Conservation (phyloP, 106 monocot species). For the Xerophyta viscosa region DNA sequence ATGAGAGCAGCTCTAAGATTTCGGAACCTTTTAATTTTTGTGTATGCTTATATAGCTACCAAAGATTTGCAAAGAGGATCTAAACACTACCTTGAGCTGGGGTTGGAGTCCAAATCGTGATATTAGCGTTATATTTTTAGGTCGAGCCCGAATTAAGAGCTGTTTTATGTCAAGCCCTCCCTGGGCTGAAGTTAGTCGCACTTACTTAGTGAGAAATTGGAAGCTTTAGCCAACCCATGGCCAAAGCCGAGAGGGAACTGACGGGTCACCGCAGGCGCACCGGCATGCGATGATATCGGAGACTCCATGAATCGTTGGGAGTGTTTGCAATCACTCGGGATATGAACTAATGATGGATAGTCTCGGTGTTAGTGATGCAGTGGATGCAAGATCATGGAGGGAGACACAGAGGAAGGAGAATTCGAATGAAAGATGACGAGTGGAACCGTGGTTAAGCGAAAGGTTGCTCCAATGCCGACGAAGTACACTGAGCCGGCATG, state of each 20-base stretch:
- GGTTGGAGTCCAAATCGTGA: slow-evolving; percentile 1
- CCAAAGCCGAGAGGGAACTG: slow-evolving; percentile 5
- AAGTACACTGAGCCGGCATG: slow-evolving; percentile 42
- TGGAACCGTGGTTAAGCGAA: slow-evolving; percentile 73
- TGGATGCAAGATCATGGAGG: slow-evolving; percentile 8
- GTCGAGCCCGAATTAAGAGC: not conserved
- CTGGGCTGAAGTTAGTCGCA: slow-evolving; percentile 3
- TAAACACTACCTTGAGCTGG: slow-evolving; percentile 3
- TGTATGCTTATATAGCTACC: not conserved
- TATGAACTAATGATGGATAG: not conserved
- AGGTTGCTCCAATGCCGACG: slow-evolving; percentile 47
- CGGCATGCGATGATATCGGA: slow-evolving; percentile 3
- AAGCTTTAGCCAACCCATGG: slow-evolving; percentile 26
- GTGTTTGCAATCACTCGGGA: not conserved
- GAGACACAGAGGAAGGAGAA: slow-evolving; percentile 8
- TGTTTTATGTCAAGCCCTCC: slow-evolving; percentile 3
- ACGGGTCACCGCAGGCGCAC: slow-evolving; percentile 9
- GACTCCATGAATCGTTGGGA: not conserved
- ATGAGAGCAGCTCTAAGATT: not conserved
- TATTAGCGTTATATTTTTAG: slow-evolving; percentile 8
- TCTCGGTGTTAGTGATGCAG: slow-evolving; percentile 1
- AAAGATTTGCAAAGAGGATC: not conserved
- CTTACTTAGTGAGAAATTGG: slow-evolving; percentile 3
- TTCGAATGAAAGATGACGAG: slow-evolving; percentile 4
- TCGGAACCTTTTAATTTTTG: not conserved